These are phyloP conservation scores for Citrus sp. DNA, from an alignment of 345 rosid genomes.

Conservation along the genomic window DNA sequence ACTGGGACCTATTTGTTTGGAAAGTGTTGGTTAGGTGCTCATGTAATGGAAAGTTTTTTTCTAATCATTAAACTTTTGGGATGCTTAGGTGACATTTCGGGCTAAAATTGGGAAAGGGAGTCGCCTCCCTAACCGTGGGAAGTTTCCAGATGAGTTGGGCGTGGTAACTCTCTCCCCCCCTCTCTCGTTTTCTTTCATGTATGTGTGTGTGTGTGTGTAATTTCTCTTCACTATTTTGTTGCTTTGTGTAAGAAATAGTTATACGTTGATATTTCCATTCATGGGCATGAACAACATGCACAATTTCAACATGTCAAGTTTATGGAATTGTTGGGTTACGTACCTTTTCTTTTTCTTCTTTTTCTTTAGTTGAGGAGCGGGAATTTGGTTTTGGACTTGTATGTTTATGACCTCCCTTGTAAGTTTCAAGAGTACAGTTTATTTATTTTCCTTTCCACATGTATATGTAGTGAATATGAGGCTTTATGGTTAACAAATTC, in stretches of 20 bases:
- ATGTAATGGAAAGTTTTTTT: background rate
- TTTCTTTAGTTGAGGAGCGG: background rate
- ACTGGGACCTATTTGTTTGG: background rate
- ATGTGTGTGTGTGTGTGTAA: background rate
- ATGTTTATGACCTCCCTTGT: background rate
- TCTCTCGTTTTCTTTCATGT: background rate
- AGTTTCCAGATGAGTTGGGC: slow-evolving; percentile 84
- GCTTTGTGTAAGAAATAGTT: background rate
- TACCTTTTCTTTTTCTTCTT: background rate
- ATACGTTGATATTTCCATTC: background rate
- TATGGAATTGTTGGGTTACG: background rate
- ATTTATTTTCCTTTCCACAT: background rate
- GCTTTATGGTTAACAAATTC: background rate
- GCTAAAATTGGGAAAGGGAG: slow-evolving; percentile 84
- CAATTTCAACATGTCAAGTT: background rate
- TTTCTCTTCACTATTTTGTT: background rate
- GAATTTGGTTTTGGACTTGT: background rate
- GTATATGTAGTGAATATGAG: background rate
- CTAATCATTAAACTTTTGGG: slow-evolving; percentile 19
- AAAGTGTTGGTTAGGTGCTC: slow-evolving; percentile 1
- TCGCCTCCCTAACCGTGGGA: slow-evolving; percentile 54
- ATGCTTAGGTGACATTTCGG: slow-evolving; percentile 84
- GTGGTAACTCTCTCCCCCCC: slow-evolving; percentile 53
- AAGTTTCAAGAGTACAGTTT: background rate
- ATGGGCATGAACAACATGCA: background rate